These are phyloP conservation scores for Ogataea degrootiae DNA, from an alignment of 805 yeast species.

Conservation along the genomic window DNA sequence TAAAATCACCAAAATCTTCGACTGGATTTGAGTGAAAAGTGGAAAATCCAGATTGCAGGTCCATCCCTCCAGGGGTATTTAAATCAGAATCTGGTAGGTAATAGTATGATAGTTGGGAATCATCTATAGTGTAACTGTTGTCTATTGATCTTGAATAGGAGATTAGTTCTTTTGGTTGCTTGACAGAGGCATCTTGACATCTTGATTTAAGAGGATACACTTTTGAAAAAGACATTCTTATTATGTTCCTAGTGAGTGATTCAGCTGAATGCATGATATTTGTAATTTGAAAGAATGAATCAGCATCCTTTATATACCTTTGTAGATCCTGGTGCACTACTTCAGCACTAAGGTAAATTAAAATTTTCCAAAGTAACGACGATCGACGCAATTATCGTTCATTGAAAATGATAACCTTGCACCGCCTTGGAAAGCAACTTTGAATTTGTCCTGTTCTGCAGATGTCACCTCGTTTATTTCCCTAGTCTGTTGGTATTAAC, in stretches of 20 bases:
- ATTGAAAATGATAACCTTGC: no score
- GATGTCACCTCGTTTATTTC: no score
- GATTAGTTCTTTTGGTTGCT: constrained; percentile 83
- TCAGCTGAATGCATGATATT: no score
- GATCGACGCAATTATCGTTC: not conserved
- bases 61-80: constrained; percentile 47
- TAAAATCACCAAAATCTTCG: constrained; percentile 49
- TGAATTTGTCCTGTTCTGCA: no score
- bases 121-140: constrained; percentile 42
- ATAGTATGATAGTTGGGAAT: constrained; percentile 59
- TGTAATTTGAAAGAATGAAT: no score
- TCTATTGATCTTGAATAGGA: constrained; percentile 59
- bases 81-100: constrained; percentile 73
- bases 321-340: no score
- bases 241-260: not conserved
- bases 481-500: no score
- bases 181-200: constrained; percentile 62
- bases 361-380: not conserved
- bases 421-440: no score
- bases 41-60: constrained; percentile 60
- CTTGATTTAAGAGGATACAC: constrained; percentile 39
- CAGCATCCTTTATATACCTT: no score
- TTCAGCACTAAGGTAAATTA: not conserved
- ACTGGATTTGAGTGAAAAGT: constrained; percentile 56
- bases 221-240: constrained; percentile 8